A percentile compares a stretch with the other conserved stretches of the same genome.
Evolutionary conservation across 306 rosid species (phyloP).

Genomic region (Herpetospermum pedunculosum): DNA sequence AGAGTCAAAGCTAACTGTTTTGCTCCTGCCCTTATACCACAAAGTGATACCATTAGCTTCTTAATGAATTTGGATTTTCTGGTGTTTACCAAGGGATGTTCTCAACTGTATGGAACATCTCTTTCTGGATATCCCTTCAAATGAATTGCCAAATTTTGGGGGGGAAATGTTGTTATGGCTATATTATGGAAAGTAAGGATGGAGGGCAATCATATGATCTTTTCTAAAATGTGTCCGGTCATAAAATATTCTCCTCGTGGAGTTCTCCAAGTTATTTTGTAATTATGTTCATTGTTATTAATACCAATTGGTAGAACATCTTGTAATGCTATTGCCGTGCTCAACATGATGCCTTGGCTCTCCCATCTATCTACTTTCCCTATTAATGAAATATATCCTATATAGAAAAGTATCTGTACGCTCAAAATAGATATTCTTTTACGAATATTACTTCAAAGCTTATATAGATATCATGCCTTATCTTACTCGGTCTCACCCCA

Average conservation of each 20-base stretch:
- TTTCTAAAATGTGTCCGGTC: background rate
- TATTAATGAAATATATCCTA: background rate
- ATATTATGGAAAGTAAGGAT: background rate
- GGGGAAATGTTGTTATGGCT: background rate
- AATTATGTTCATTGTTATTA: background rate
- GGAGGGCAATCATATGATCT: background rate
- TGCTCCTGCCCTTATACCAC: background rate
- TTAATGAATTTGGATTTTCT: background rate
- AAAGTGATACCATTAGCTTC: background rate
- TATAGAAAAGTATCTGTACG: background rate
- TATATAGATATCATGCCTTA: background rate
- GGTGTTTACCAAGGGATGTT: background rate
- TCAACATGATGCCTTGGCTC: background rate
- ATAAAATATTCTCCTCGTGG: background rate
- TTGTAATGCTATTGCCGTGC: background rate
- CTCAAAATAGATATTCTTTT: background rate
- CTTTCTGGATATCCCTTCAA: background rate
- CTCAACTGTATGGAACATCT: background rate
- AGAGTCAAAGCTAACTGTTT: background rate
- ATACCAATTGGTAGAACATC: background rate
- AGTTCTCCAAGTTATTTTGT: background rate
- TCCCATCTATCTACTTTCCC: background rate
- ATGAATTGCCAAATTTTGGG: background rate
- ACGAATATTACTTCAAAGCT: background rate
- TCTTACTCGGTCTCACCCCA: background rate